Evolutionary conservation across 1,139 yeast species (phyloP), one percentile per base, ranked within the genome.

Genomic region (Yamadazyma atmosphaerica): DNA sequence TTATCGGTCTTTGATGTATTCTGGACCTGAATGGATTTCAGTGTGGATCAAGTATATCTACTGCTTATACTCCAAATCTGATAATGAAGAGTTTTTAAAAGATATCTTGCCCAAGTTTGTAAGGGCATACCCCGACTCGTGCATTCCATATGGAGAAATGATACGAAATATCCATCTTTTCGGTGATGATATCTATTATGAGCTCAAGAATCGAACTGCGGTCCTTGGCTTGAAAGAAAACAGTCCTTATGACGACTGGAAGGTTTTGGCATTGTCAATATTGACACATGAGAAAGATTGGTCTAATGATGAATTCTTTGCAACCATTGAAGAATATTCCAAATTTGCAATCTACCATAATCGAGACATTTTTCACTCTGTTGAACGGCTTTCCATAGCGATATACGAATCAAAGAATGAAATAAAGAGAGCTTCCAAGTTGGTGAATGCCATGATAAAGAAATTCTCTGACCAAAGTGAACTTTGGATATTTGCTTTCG

Each of bases 401-500:
- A 53, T 69, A 0, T 56, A 52, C 36, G 66, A 60, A 17, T 41
- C 49, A 2, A 32, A 58, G 4, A 63, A 54, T 2, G 58, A 60
- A 16, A 18, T 53, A 0, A 58, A 50, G 0, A 43, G 41, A 19
- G 76, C 76, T 0, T 43, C 61, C 11, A 34, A 39, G 0, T 40
- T 64, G 2, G 45, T 74, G 38, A 43, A 51, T 2, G 36, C 38
- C n/a, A 46, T 78, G 22, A 40, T 67, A 4, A 49, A 51, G 3
- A 47, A 40, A 0, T 72, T 63, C 38, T 44, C 55, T 0, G 42
- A 51, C 3, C 69, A 73, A 42, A 54, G 68, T 12, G 79, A 72
- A 18, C 63, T 72, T 9, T 81, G 85, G 85, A 42, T 78, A 6
- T 64, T 58, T 38, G 68, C 70, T 7, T 54, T 60, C 32, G 63